A percentile compares a stretch with the other conserved stretches of the same genome.
These are phyloP conservation scores for Claviceps sp. DNA, from an alignment of 2,329 filamentous ascomycete genomes.

Conservation along the genomic window DNA sequence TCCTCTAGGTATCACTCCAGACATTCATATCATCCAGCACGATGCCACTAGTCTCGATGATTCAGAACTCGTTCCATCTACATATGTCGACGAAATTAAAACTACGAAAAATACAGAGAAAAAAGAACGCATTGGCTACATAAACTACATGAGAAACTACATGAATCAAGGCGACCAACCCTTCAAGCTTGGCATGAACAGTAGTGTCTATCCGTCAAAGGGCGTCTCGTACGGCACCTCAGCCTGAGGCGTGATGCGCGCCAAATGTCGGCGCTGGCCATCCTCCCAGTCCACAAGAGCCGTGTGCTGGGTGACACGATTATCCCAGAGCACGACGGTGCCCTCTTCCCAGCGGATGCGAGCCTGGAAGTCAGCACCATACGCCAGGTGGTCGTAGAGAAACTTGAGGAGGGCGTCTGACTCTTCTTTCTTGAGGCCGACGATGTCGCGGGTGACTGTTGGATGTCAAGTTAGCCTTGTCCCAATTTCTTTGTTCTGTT, in stretches of 20 bases:
- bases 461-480: background rate
- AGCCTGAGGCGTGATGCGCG: conserved; percentile 71
- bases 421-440: conserved; percentile 78
- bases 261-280: conserved; percentile 65
- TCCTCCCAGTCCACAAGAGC: conserved; percentile 72
- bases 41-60: too few species aligned
- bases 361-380: conserved; percentile 53
- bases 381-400: conserved; percentile 42
- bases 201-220: conserved; percentile 8
- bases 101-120: too few species aligned
- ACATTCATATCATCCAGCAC: too few species aligned
- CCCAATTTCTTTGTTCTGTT: background rate
- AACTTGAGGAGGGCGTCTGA: conserved; percentile 64
- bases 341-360: conserved; percentile 63
- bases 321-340: conserved; percentile 84
- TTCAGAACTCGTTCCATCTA: too few species aligned
- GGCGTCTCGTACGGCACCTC: conserved; percentile 65
- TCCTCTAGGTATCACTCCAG: too few species aligned
- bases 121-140: too few species aligned
- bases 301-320: conserved; percentile 65
- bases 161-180: too few species aligned
- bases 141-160: too few species aligned
- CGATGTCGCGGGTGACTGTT: conserved; percentile 63
- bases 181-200: background rate
- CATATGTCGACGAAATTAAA: too few species aligned